These are phyloP conservation scores for Phaeotremella fagi DNA, from an alignment of 768 basidiomycete genomes.

Conservation along the genomic window DNA sequence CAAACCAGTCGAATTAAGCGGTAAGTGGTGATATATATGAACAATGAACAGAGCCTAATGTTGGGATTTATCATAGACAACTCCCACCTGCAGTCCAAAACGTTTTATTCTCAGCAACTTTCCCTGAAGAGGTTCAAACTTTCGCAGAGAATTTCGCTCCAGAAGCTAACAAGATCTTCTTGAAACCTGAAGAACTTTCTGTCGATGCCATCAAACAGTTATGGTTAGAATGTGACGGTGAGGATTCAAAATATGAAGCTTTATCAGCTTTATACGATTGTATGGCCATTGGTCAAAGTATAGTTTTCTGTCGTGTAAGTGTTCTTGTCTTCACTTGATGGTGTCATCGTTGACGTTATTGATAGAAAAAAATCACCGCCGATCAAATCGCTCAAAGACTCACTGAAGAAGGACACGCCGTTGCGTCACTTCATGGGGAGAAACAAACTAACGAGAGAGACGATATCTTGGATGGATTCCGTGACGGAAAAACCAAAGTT, in stretches of 20 bases:
- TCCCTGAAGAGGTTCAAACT: slow-evolving; percentile 85
- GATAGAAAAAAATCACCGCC: slow-evolving; percentile 82
- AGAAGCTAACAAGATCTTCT: slow-evolving; percentile 88
- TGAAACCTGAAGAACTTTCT: slow-evolving; percentile 86
- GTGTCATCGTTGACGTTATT: background rate
- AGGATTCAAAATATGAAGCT: slow-evolving; percentile 92
- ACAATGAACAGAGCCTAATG: background rate
- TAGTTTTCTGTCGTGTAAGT: slow-evolving; percentile 91
- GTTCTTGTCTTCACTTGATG: background rate
- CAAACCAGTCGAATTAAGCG: slow-evolving; percentile 91
- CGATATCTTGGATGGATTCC: slow-evolving; percentile 85
- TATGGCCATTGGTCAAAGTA: slow-evolving; percentile 93
- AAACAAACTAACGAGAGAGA: slow-evolving; percentile 89
- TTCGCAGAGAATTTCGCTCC: slow-evolving; percentile 93
- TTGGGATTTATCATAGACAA: slow-evolving; percentile 25
- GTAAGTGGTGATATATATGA: slow-evolving; percentile 52
- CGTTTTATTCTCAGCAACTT: slow-evolving; percentile 96
- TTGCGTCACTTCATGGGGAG: slow-evolving; percentile 89
- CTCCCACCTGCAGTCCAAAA: slow-evolving; percentile 58
- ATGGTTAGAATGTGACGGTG: slow-evolving; percentile 91
- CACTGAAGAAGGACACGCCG: slow-evolving; percentile 89
- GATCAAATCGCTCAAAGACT: slow-evolving; percentile 87
- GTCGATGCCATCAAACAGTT: slow-evolving; percentile 94
- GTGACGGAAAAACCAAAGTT: slow-evolving; percentile 93
- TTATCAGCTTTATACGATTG: slow-evolving; percentile 82